phyloP scores from a whole-genome alignment of 345 rosid species.

The Iberis pinnata region DNA sequence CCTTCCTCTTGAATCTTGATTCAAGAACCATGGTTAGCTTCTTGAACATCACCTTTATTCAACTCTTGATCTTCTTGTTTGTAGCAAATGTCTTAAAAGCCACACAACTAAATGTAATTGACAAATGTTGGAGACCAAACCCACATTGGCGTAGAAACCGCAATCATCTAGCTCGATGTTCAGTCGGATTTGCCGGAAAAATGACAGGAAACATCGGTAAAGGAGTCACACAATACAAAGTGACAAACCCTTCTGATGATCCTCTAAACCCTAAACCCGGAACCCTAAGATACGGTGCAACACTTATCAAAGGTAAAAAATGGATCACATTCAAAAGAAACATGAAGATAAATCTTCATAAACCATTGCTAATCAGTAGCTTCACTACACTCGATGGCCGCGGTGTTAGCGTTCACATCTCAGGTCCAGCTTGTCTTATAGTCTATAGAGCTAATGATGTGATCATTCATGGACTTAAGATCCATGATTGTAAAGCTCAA shows the following conservation, averaged over 20 bases:
- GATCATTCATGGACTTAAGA: slow-evolving; percentile 64
- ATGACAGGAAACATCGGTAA: slow-evolving; percentile 56
- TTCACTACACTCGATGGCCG: slow-evolving; percentile 72
- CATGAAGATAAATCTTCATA: slow-evolving; percentile 51
- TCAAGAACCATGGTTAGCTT: slow-evolving; percentile 25
- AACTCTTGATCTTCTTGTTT: slow-evolving; percentile 17
- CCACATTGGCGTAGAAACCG: slow-evolving; percentile 45
- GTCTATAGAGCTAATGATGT: slow-evolving; percentile 52
- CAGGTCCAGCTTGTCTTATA: slow-evolving; percentile 52
- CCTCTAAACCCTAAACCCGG: slow-evolving; percentile 60
- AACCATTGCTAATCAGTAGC: slow-evolving; percentile 57
- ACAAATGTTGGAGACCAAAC: slow-evolving; percentile 56
- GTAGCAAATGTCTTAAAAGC: slow-evolving; percentile 20
- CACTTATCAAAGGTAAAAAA: slow-evolving; percentile 41
- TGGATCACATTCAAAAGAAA: slow-evolving; percentile 66
- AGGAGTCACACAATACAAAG: slow-evolving; percentile 39
- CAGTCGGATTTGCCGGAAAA: slow-evolving; percentile 57
- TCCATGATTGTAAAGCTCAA: slow-evolving; percentile 57
- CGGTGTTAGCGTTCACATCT: slow-evolving; percentile 45
- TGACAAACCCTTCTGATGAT: slow-evolving; percentile 57
- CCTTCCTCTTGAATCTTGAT: slow-evolving; percentile 15
- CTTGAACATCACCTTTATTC: slow-evolving; percentile 10
- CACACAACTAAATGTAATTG: slow-evolving; percentile 49
- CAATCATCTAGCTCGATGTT: slow-evolving; percentile 49
- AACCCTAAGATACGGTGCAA: slow-evolving; percentile 60